Base-by-base conservation (phyloP, 2,329 filamentous ascomycete species). In the Ophiosphaerella narmari region DNA sequence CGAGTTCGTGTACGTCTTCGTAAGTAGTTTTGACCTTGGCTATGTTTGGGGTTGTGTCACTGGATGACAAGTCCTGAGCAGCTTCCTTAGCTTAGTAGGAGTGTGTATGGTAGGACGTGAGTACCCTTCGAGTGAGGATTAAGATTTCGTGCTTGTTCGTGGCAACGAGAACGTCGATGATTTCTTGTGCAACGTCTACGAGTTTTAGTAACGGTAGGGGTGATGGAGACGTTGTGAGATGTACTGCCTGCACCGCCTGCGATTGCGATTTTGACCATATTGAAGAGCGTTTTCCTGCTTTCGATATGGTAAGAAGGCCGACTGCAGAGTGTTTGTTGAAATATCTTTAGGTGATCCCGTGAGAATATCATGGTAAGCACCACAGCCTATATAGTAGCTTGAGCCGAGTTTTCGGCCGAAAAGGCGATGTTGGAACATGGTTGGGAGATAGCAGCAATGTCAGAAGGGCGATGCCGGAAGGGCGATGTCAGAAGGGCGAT, bases 121-220 rank as follows among this genome's bases (percentile, higher is more conserved):
- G 23, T 33, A 55, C 57, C 23, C 42, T 52, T 21, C 80, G 68
- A 2, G 72, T 77, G 0, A 85, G 57, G 5, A 84, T 60, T 0
- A 73, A 53, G 38, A 85, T 79, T 0, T 82, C 72, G 47, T 85
- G 82, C 50, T 77, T 82, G 13, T 73, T 69, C 2, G 69, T 67
- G 4, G 74, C 74, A 2, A 80, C 48, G 0, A 85, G 73, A 7
- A 67, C 76, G 46, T 83, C 80, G 18, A 83, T 61, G 16, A 84
- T 67, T 60, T 82, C 82, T 34, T 63, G 68, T 0, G 76, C 77
- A 40, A 85, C 75, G 40, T 79, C 81, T 83, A 23, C 13, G 1
- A 26, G 3, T 16, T 29, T 38, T 18, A 16, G n/a, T 9, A 23
- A 31, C 23, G 14, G n/a, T 32, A 37, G 24, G 18, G 6, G 14